Evolutionary conservation across 164 flowering plant genomes (phyloP).

Genomic region (Annona cherimola): DNA sequence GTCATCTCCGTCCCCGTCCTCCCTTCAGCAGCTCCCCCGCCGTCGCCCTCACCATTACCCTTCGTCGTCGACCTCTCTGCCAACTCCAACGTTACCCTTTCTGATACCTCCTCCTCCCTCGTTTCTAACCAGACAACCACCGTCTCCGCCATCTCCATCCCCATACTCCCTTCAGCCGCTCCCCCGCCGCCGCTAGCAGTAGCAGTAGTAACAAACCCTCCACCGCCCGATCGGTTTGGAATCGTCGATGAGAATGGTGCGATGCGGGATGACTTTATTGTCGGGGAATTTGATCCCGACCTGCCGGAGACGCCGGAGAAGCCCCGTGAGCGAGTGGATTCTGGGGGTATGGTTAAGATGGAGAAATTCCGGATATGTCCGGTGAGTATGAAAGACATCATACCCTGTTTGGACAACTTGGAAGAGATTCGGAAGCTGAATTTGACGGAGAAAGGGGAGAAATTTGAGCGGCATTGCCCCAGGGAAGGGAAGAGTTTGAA

Average conservation of each 20-base stretch:
- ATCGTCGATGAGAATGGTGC: conserved; percentile 76
- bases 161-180: conserved; percentile 8
- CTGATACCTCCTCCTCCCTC: conserved; percentile 27
- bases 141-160: conserved; percentile 28
- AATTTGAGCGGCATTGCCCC: conserved; percentile 81
- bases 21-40: conserved; percentile 5
- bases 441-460: conserved; percentile 63
- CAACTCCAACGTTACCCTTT: conserved; percentile 8
- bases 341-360: conserved; percentile 28
- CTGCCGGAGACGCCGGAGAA: conserved; percentile 34
- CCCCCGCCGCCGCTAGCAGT: conserved; percentile 12
- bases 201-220: conserved; percentile 31
- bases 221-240: conserved; percentile 54
- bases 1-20: conserved; percentile 23
- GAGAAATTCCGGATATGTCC: conserved; percentile 50
- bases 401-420: conserved; percentile 71
- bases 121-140: conserved; percentile 46
- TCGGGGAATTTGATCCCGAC: conserved; percentile 72
- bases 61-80: background rate
- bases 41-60: too few species aligned
- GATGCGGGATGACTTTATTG: conserved; percentile 75
- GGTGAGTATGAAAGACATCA: conserved; percentile 58
- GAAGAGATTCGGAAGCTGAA: conserved; percentile 48
- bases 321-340: conserved; percentile 5
- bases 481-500: conserved; percentile 40